Evolutionary conservation across 2,329 filamentous ascomycete species (phyloP), one percentile per base, ranked within the genome.

Genomic region (Colletotrichum orbiculare): DNA sequence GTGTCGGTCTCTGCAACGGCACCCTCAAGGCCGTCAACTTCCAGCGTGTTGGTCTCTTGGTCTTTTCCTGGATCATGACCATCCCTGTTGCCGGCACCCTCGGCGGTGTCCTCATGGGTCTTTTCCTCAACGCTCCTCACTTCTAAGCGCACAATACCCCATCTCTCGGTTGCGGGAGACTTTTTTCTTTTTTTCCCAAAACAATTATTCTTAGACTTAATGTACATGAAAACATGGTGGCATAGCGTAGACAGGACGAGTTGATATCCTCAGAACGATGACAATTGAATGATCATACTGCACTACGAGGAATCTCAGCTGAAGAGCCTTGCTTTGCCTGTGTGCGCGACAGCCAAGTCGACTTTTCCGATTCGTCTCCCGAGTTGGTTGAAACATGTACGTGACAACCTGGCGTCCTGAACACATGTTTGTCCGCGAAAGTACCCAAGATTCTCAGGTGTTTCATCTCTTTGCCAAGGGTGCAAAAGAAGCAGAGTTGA

Each of bases 1-100:
- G 91, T 65, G 91, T 94, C 53, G 91, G 90, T 73, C 87, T 94
- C 17, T 93, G 90, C 83, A 93, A 93, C 74, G 90, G 90, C 39
- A 88, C 85, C 35, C 68, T 87, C 64, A 90, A 87, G 79, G 90
- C 91, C 1, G 88, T 94, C 71, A 94, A 94, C 84, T 94, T 84
- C 79, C 87, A 92, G 78, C 88, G 89, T 74, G 88, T 94, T 9
- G 85, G 83, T 46, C 85, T 92, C 8, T 75, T 94, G 65, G 70
- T 91, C 54, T 77, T 91, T 60, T 87, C 87, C 1, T 94, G 91
- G 88, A 83, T 91, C 71, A 76, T 79, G 76, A 81, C 79, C 35
- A 78, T 81, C 52, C 79, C 79, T 49, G 73, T 81, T 58, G 79
- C 79, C 17, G 79, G 79, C 42, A 72, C 76, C 12, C 76, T 81